These are phyloP conservation scores for Rubroshorea leprosula DNA, from an alignment of 345 rosid species.

Conservation along the genomic window DNA sequence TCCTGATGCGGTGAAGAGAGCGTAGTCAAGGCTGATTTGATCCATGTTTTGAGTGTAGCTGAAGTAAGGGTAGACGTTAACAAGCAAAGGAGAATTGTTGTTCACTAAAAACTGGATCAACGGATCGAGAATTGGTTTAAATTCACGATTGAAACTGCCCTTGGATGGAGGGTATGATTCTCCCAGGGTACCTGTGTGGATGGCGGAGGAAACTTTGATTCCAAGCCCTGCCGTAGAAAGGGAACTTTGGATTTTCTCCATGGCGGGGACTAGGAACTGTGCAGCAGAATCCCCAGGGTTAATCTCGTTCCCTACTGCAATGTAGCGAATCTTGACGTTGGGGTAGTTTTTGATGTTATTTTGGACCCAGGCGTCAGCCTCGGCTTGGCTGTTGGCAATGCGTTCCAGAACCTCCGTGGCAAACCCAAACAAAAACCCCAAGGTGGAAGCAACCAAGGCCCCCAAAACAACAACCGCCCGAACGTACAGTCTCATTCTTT, in stretches of 20 bases:
- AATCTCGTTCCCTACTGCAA: constrained; percentile 12
- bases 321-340: constrained; percentile 9
- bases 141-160: constrained; percentile 7
- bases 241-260: constrained; percentile 11
- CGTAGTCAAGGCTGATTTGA: neutral
- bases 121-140: neutral
- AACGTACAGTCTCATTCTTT: constrained; percentile 22
- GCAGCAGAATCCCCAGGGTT: neutral
- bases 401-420: neutral
- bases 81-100: neutral
- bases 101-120: neutral
- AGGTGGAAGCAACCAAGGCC: constrained; percentile 21
- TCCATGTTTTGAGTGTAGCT: neutral
- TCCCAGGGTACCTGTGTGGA: constrained; percentile 5
- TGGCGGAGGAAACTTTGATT: constrained; percentile 16
- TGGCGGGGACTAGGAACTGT: neutral
- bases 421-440: constrained; percentile 14
- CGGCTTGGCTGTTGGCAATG: neutral
- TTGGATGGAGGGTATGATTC: constrained; percentile 24
- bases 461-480: constrained; percentile 5
- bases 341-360: constrained; percentile 1
- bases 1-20: neutral
- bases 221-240: neutral
- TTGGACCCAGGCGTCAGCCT: constrained; percentile 13
- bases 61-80: neutral